phyloP scores from a whole-genome alignment of 75 land plant species.

The Picea glauca region DNA sequence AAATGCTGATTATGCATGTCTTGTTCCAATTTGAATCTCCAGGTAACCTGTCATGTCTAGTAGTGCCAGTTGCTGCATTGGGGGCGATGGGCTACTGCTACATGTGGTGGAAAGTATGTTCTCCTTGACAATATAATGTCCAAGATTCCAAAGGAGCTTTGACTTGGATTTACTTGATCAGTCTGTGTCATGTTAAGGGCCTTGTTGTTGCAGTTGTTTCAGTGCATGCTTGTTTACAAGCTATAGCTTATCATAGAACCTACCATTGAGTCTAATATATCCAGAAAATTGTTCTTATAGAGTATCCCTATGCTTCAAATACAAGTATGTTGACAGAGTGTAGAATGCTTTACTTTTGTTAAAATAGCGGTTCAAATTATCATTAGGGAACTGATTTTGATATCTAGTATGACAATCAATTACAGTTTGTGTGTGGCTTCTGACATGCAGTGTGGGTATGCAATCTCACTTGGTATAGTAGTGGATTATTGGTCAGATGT shows the following conservation, averaged over 20 bases:
- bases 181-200: background rate
- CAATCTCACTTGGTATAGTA: too few relatives aligned
- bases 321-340: too few relatives aligned
- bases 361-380: too few relatives aligned
- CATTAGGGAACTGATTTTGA: too few relatives aligned
- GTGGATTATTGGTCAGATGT: too few relatives aligned
- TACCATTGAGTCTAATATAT: background rate
- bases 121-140: background rate
- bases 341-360: too few relatives aligned
- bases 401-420: too few relatives aligned
- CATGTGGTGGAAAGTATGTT: slow-evolving; percentile 84
- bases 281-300: too few relatives aligned
- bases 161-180: background rate
- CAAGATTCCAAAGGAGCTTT: background rate
- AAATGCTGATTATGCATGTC: too few relatives aligned
- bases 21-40: slow-evolving; percentile 2
- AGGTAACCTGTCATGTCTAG: slow-evolving; percentile 40
- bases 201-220: background rate
- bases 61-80: slow-evolving; percentile 72
- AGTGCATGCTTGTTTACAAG: background rate
- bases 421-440: too few relatives aligned
- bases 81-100: slow-evolving; percentile 84
- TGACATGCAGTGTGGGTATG: too few relatives aligned
- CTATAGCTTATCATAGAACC: background rate
- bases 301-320: too few relatives aligned